phyloP scores from a whole-genome alignment of 371 early-diverging fungal genomes.

The Lichtheimia corymbifera region DNA sequence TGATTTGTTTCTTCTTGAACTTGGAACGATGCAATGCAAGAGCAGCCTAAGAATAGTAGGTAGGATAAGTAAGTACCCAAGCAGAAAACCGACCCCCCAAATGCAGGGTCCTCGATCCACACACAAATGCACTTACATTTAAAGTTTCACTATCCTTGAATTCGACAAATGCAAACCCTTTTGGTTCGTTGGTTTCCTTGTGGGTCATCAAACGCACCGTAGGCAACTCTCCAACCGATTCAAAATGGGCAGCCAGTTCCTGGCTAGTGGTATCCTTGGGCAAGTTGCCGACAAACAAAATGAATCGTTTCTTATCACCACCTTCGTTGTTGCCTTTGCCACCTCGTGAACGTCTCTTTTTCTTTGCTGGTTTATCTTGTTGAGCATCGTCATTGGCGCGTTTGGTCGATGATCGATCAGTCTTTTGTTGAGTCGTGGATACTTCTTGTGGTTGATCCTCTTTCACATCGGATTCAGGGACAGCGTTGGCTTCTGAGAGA shows the following conservation, averaged over 20 bases:
- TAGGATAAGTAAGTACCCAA: neutral
- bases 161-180: slow-evolving; percentile 82
- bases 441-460: slow-evolving; percentile 15
- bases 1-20: slow-evolving; percentile 70
- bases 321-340: slow-evolving; percentile 21
- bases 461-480: slow-evolving; percentile 44
- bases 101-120: neutral
- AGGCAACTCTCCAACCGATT: slow-evolving; percentile 53
- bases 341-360: slow-evolving; percentile 19
- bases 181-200: slow-evolving; percentile 71
- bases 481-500: slow-evolving; percentile 39
- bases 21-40: slow-evolving; percentile 69
- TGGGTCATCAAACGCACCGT: slow-evolving; percentile 74
- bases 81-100: neutral
- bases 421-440: slow-evolving; percentile 9
- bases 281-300: slow-evolving; percentile 78
- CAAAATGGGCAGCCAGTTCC: slow-evolving; percentile 65
- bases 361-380: slow-evolving; percentile 11
- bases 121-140: slow-evolving; percentile 45
- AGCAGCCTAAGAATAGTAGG: slow-evolving; percentile 50
- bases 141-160: slow-evolving; percentile 58
- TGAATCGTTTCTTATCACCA: slow-evolving; percentile 50
- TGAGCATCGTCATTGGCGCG: slow-evolving; percentile 21
- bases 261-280: slow-evolving; percentile 68
- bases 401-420: slow-evolving; percentile 7